phyloP scores from a whole-genome alignment of 768 basidiomycete species.

The Calocybe cyanea region DNA sequence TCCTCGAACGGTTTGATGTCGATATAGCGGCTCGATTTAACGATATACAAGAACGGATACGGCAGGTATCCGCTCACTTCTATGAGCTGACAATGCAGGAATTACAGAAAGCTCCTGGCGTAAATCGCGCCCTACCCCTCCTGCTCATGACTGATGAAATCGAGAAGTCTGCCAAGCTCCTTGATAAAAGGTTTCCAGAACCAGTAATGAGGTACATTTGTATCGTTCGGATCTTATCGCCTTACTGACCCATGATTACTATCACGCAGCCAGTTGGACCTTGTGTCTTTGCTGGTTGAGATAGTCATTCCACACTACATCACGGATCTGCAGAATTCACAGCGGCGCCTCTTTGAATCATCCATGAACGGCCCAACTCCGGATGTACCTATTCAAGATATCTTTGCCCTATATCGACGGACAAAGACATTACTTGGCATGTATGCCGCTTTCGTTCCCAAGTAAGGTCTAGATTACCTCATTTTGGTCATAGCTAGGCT shows the following conservation, averaged over 20 bases:
- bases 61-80: constrained; percentile 53
- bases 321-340: constrained; percentile 61
- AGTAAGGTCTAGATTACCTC: constrained; percentile 43
- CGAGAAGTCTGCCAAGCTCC: constrained; percentile 77
- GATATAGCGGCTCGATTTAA: constrained; percentile 64
- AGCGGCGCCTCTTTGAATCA: constrained; percentile 74
- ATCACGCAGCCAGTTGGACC: constrained; percentile 55
- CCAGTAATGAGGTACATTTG: constrained; percentile 74
- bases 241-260: constrained; percentile 2
- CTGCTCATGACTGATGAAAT: constrained; percentile 85
- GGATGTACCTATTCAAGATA: constrained; percentile 84
- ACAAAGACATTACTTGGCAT: constrained; percentile 74
- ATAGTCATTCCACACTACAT: constrained; percentile 63
- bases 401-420: constrained; percentile 82
- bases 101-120: constrained; percentile 65
- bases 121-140: constrained; percentile 78
- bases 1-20: constrained; percentile 70
- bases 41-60: constrained; percentile 67
- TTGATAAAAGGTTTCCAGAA: constrained; percentile 85
- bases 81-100: constrained; percentile 63
- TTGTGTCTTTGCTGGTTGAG: constrained; percentile 74
- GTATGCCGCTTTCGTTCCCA: constrained; percentile 74
- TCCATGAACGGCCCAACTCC: constrained; percentile 86
- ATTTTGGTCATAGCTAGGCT: background rate
- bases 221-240: background rate